These are phyloP conservation scores for Phytophthora capsici DNA, from an alignment of 352 stramenopile species.

Conservation along the genomic window DNA sequence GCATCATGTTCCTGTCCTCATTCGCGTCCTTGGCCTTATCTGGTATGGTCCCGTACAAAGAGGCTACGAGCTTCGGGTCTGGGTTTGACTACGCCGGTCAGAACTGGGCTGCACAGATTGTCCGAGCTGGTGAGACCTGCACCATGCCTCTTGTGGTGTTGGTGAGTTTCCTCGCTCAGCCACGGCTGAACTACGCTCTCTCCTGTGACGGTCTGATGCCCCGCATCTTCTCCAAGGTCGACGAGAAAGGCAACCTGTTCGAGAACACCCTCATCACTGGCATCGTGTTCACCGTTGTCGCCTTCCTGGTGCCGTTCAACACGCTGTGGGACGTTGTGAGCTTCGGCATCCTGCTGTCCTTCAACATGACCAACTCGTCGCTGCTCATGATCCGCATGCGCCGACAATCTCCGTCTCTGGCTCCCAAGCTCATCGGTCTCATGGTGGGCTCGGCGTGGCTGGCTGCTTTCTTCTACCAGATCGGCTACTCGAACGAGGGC, in stretches of 20 bases:
- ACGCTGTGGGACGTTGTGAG: conserved; percentile 89
- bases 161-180: conserved; percentile 93
- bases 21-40: conserved; percentile 88
- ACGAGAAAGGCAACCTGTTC: conserved; percentile 84
- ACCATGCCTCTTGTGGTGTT: conserved; percentile 95
- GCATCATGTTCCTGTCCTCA: conserved; percentile 77
- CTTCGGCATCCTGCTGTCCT: conserved; percentile 90
- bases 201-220: conserved; percentile 94
- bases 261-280: conserved; percentile 76
- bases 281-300: conserved; percentile 67
- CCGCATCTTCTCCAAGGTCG: conserved; percentile 87
- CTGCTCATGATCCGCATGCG: conserved; percentile 79
- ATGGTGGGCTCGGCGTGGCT: conserved; percentile 51
- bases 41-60: conserved; percentile 61
- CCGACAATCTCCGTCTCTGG: conserved; percentile 55
- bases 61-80: conserved; percentile 45
- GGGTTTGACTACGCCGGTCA: conserved; percentile 50
- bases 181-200: conserved; percentile 93
- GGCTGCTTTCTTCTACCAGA: conserved; percentile 71
- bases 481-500: conserved; percentile 65
- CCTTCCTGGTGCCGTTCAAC: conserved; percentile 79
- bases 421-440: conserved; percentile 47
- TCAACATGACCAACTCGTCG: conserved; percentile 85
- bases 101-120: conserved; percentile 58
- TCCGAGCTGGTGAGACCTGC: conserved; percentile 64